Conservation (phyloP, 768 basidiomycete genomes). For the Calocera cornea region DNA sequence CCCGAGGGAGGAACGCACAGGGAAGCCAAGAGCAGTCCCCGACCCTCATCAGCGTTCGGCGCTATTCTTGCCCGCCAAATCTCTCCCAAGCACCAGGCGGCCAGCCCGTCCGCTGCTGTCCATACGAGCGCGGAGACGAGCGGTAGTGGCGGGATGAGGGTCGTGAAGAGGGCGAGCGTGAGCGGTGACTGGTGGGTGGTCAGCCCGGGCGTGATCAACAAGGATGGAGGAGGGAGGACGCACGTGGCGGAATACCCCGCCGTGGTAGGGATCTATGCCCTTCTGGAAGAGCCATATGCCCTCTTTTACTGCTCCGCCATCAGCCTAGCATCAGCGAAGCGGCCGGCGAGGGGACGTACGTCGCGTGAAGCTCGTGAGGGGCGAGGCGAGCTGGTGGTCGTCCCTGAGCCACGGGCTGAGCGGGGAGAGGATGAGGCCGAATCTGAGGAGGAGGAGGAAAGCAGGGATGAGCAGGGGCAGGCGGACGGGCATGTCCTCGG, state of each 20-base stretch:
- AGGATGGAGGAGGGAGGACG: constrained; percentile 18
- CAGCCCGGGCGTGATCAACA: constrained; percentile 5
- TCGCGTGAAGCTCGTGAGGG: constrained; percentile 63
- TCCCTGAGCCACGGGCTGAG: constrained; percentile 42
- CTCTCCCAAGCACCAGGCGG: constrained; percentile 51
- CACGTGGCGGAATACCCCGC: constrained; percentile 77
- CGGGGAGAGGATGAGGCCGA: constrained; percentile 39
- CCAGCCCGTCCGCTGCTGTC: constrained; percentile 51
- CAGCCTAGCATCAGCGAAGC: constrained; percentile 11
- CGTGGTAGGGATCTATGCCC: constrained; percentile 76
- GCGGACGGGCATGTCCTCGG: neutral
- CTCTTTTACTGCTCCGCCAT: constrained; percentile 55
- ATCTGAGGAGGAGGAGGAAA: constrained; percentile 7
- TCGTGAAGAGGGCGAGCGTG: constrained; percentile 62
- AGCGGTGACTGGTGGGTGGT: constrained; percentile 51
- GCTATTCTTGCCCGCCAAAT: constrained; percentile 56
- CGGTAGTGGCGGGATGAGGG: constrained; percentile 44
- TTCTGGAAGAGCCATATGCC: constrained; percentile 69
- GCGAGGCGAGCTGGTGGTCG: constrained; percentile 67
- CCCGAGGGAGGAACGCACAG: constrained; percentile 37
- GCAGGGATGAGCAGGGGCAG: constrained; percentile 1
- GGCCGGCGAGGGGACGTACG: constrained; percentile 34
- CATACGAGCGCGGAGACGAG: constrained; percentile 45
- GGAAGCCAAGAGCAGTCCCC: constrained; percentile 50
- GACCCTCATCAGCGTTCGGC: constrained; percentile 29